A percentile compares a stretch with the other conserved stretches of the same genome.
These are phyloP conservation scores for Physcia stellaris DNA, from an alignment of 495 filamentous ascomycete genomes.

Conservation along the genomic window DNA sequence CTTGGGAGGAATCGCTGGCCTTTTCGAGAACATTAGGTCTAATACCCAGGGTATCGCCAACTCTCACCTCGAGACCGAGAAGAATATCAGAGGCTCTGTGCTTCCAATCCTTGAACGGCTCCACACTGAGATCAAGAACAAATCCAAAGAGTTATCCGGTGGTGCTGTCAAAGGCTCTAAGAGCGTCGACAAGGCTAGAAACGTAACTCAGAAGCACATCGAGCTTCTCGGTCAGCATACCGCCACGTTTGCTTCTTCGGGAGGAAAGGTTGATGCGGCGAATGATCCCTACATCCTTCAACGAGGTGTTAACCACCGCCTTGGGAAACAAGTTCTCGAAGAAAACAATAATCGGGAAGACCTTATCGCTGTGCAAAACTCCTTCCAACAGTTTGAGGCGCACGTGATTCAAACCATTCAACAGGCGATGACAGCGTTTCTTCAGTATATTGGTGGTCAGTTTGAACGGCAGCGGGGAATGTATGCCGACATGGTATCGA, in stretches of 20 bases:
- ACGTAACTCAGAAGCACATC: slow-evolving; percentile 83
- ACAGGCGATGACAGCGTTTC: slow-evolving; percentile 64
- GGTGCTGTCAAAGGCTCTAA: slow-evolving; percentile 83
- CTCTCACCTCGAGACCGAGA: slow-evolving; percentile 77
- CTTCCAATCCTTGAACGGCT: slow-evolving; percentile 80
- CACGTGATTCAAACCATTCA: slow-evolving; percentile 79
- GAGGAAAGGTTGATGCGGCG: slow-evolving; percentile 46
- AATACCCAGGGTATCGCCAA: slow-evolving; percentile 88
- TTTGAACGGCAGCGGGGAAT: slow-evolving; percentile 65
- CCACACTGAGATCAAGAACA: slow-evolving; percentile 91
- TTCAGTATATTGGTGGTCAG: slow-evolving; percentile 61
- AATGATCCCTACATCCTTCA: slow-evolving; percentile 85
- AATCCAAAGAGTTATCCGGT: slow-evolving; percentile 70
- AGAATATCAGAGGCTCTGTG: slow-evolving; percentile 67
- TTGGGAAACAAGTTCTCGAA: slow-evolving; percentile 82
- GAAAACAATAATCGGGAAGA: slow-evolving; percentile 93
- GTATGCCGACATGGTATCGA: slow-evolving; percentile 68
- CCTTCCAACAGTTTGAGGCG: slow-evolving; percentile 76
- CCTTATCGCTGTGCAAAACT: slow-evolving; percentile 73
- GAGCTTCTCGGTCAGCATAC: slow-evolving; percentile 80
- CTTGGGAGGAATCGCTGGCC: slow-evolving; percentile 66
- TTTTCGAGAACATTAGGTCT: slow-evolving; percentile 84
- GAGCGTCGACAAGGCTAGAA: slow-evolving; percentile 78
- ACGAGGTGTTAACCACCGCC: slow-evolving; percentile 64
- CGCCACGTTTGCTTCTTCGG: slow-evolving; percentile 56